Conservation (phyloP, 192 early-diverging fungal genomes). For the Powellomyces hirtus region DNA sequence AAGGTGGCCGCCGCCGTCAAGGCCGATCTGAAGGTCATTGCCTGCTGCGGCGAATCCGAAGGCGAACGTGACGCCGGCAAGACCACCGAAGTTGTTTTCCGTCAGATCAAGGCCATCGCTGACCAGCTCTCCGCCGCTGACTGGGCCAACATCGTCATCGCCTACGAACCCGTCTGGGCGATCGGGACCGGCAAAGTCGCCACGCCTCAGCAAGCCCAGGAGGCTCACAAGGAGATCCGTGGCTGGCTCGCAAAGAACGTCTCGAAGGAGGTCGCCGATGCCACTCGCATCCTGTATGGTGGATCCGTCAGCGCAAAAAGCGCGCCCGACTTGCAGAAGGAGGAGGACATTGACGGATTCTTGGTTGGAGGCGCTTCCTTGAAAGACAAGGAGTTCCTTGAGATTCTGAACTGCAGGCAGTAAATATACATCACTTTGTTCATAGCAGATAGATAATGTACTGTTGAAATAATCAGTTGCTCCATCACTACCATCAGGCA, state of each 20-base stretch:
- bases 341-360: constrained; percentile 98
- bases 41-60: constrained; percentile 94
- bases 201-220: constrained; percentile 89
- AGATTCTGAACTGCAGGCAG: constrained; percentile 13
- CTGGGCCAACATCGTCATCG: constrained; percentile 94
- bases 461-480: background rate
- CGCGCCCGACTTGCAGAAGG: constrained; percentile 72
- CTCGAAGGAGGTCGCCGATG: constrained; percentile 77
- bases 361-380: constrained; percentile 98
- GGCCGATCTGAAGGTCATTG: constrained; percentile 87
- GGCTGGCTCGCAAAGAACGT: constrained; percentile 83
- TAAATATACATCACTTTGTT: too few species aligned
- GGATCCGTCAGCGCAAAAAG: constrained; percentile 90
- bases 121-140: constrained; percentile 62
- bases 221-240: constrained; percentile 88
- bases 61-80: constrained; percentile 87
- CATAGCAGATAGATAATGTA: background rate
- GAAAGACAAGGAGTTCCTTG: constrained; percentile 63
- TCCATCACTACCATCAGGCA: background rate
- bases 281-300: constrained; percentile 94
- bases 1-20: constrained; percentile 87
- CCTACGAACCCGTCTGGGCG: constrained; percentile 99
- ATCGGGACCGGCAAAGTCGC: constrained; percentile 99
- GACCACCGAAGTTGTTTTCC: constrained; percentile 83
- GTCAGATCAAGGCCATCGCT: constrained; percentile 86